Evolutionary conservation across 1,139 yeast species (phyloP).

Genomic region (Hanseniaspora uvarum): DNA sequence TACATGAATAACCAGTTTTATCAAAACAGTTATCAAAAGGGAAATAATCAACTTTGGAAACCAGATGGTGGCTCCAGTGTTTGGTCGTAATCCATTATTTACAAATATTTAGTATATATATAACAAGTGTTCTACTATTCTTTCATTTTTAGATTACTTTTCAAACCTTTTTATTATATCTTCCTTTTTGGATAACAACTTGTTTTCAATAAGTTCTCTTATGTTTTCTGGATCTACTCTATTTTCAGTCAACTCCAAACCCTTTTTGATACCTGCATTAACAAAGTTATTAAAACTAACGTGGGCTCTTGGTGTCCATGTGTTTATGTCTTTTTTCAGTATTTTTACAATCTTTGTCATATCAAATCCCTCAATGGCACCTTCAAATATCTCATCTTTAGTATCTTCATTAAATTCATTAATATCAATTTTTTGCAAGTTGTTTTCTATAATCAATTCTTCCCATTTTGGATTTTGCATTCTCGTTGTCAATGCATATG

Average conservation of each 20-base stretch:
- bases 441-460: neutral
- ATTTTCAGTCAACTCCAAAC: constrained; percentile 71
- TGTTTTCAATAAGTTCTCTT: neutral
- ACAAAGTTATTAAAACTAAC: constrained; percentile 56
- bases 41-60: constrained; percentile 22
- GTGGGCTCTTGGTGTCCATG: constrained; percentile 45
- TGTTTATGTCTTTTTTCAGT: constrained; percentile 42
- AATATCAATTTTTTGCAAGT: neutral
- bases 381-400: constrained; percentile 20
- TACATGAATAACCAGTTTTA: neutral
- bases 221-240: constrained; percentile 39
- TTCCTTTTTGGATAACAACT: neutral
- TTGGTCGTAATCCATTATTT: constrained; percentile 20
- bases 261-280: constrained; percentile 72
- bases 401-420: neutral
- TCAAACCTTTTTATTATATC: neutral
- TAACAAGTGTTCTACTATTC: neutral
- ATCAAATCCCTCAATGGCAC: constrained; percentile 48
- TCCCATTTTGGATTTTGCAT: constrained; percentile 28
- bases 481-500: constrained; percentile 44
- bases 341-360: constrained; percentile 32
- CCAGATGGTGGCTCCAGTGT: constrained; percentile 24
- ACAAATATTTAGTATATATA: neutral
- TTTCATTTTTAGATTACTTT: neutral
- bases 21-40: neutral